Evolutionary conservation across 805 yeast genomes (phyloP).

Genomic region (Metschnikowia cubensis): DNA sequence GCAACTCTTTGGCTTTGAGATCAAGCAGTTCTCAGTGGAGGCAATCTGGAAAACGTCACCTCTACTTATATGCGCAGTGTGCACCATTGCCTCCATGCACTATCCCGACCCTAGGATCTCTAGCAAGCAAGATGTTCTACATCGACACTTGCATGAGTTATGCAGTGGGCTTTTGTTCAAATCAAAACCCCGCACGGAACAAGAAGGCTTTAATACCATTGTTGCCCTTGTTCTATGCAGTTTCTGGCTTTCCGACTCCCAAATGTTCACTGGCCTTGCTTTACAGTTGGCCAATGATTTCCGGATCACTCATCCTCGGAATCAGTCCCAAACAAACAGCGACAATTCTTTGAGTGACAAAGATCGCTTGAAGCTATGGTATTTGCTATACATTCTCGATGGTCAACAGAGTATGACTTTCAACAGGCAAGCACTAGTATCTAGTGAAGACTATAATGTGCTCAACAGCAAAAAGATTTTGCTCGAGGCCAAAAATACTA

Average conservation of each 20-base stretch:
- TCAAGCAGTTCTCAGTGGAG: constrained; percentile 46
- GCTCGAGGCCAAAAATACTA: neutral
- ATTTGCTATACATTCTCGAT: constrained; percentile 58
- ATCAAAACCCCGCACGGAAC: constrained; percentile 39
- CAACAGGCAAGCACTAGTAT: constrained; percentile 55
- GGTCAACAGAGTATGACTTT: constrained; percentile 65
- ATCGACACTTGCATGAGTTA: constrained; percentile 28
- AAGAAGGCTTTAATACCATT: constrained; percentile 56
- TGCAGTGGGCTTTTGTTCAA: constrained; percentile 33
- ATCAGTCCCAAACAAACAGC: constrained; percentile 33
- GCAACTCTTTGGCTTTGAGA: constrained; percentile 63
- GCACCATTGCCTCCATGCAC: constrained; percentile 60
- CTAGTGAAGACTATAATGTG: constrained; percentile 42
- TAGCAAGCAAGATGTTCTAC: constrained; percentile 25
- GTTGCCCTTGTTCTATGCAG: constrained; percentile 62
- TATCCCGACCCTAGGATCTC: constrained; percentile 40
- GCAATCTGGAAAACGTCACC: constrained; percentile 54
- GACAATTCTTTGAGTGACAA: constrained; percentile 18
- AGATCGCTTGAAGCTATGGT: constrained; percentile 60
- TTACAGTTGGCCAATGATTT: constrained; percentile 59
- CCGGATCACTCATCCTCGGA: constrained; percentile 2
- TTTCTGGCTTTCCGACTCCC: constrained; percentile 64
- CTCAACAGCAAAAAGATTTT: constrained; percentile 40
- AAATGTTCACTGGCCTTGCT: constrained; percentile 64
- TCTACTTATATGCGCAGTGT: constrained; percentile 53